Evolutionary conservation across 768 basidiomycete species (phyloP).

Genomic region (Mycena haematopus): DNA sequence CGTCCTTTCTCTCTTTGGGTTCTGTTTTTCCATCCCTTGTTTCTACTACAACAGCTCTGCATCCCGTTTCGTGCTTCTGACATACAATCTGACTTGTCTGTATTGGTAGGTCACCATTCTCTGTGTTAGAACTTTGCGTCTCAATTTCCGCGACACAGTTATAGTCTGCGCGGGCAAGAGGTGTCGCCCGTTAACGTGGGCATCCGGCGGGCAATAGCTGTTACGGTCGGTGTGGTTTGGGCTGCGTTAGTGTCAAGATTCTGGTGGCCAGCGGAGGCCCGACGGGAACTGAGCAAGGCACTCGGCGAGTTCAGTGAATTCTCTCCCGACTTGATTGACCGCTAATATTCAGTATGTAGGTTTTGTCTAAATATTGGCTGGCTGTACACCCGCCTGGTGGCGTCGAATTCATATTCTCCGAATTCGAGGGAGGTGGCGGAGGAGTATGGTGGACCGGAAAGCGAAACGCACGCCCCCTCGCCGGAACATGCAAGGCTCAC

Average conservation of each 20-base stretch:
- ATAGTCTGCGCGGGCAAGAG: constrained; percentile 73
- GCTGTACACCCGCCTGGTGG: constrained; percentile 91
- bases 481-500: constrained; percentile 52
- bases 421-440: constrained; percentile 43
- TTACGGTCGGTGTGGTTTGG: constrained; percentile 88
- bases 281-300: constrained; percentile 82
- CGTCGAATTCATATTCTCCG: constrained; percentile 79
- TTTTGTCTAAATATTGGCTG: constrained; percentile 94
- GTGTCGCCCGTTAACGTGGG: constrained; percentile 74
- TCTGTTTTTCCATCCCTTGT: constrained; percentile 90
- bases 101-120: constrained; percentile 53
- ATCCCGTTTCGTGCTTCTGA: constrained; percentile 81
- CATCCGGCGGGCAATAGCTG: constrained; percentile 76
- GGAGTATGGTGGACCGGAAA: constrained; percentile 35
- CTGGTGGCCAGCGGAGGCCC: constrained; percentile 97
- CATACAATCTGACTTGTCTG: constrained; percentile 88
- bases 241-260: constrained; percentile 88
- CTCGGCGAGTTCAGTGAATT: constrained; percentile 74
- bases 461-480: constrained; percentile 38
- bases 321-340: neutral
- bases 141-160: constrained; percentile 51
- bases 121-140: neutral
- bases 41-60: constrained; percentile 86
- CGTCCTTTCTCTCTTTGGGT: constrained; percentile 82
- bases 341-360: constrained; percentile 46